Base-by-base conservation (phyloP, 768 basidiomycete species). In the Serendipita sp. region DNA sequence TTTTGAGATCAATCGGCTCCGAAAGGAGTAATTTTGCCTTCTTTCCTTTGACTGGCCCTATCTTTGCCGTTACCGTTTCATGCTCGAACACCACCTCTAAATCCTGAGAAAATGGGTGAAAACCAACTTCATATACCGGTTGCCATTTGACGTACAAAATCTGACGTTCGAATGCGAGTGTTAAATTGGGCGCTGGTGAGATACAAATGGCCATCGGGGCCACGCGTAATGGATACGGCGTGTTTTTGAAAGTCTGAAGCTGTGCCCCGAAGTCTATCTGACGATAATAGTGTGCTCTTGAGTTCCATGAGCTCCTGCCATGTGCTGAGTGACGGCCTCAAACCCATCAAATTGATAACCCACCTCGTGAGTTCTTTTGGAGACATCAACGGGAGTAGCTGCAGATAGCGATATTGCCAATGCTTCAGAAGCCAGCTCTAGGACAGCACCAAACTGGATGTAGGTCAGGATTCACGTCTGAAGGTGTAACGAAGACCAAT, bases 141-240 rank as follows among this genome's bases (percentile, higher is more conserved):
- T 15, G 34, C 13, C 10, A 1, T 35, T 16, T 7, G 5, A 67
- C 70, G 13, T 68, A 78, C 80, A 73, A 78, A 74, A 41, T 69
- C 63, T 63, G 75, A 74, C 51, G 66, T 51, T 18, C 78, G 73
- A 2, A 80, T 71, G 44, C 77, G 70, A 1, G 73, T 78, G 62
- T 77, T 79, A 70, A 74, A 81, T 60, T 60, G 56, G 10, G 16
- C 10, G 28, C 23, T 28, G 56, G 32, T 38, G 10, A 60, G 16
- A n/a, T 32, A 18, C 8, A 60, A 11, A 11, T 60, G 16, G 23
- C 56, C 56, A 51, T 51, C n/a, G 28, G 23, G 10, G n/a, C 23
- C 35, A 8, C 35, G 23, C 35, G 16, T n/a, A n/a, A 60, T 8
- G 10, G 16, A 8, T 4, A 60, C 28, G 16, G 23, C 56, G 56